phyloP scores from a whole-genome alignment of 2,329 filamentous ascomycete species.

The Aspergillus versicolor region DNA sequence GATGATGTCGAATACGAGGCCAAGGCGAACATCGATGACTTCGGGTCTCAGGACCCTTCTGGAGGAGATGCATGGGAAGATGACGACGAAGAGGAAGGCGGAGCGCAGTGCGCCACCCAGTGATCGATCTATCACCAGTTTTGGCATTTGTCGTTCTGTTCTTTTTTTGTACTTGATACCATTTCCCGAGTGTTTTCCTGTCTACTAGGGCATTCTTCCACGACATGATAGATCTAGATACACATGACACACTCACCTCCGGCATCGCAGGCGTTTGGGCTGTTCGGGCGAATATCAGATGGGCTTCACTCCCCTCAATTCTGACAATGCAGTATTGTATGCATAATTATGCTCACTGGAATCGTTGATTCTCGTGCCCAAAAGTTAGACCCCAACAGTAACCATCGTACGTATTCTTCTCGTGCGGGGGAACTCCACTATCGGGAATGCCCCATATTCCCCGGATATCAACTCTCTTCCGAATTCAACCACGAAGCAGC shows the following conservation, averaged over 20 bases:
- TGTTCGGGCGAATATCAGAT: background rate
- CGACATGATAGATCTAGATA: conserved; percentile 22
- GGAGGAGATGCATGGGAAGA: conserved; percentile 49
- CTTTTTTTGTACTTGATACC: conserved; percentile 10
- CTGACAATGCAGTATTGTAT: background rate
- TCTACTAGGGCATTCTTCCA: conserved; percentile 5
- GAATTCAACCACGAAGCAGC: background rate
- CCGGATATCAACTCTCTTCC: background rate
- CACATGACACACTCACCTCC: conserved; percentile 17
- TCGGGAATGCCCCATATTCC: background rate
- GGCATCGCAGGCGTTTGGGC: conserved; percentile 17
- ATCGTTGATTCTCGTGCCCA: no score
- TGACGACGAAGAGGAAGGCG: conserved; percentile 48
- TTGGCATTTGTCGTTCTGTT: conserved; percentile 8
- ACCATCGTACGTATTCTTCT: background rate
- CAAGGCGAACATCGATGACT: conserved; percentile 78
- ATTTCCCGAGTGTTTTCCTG: conserved; percentile 8
- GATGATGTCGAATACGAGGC: conserved; percentile 87
- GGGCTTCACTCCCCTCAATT: background rate
- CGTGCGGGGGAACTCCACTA: background rate
- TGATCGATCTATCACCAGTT: conserved; percentile 24
- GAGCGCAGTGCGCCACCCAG: conserved; percentile 51
- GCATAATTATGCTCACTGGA: background rate
- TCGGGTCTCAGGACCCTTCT: conserved; percentile 45
- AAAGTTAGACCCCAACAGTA: no score